Percentiles rank a stretch among this genome's conserved stretches.
Conservation (phyloP, 345 rosid species). For the Brassica cretica region DNA sequence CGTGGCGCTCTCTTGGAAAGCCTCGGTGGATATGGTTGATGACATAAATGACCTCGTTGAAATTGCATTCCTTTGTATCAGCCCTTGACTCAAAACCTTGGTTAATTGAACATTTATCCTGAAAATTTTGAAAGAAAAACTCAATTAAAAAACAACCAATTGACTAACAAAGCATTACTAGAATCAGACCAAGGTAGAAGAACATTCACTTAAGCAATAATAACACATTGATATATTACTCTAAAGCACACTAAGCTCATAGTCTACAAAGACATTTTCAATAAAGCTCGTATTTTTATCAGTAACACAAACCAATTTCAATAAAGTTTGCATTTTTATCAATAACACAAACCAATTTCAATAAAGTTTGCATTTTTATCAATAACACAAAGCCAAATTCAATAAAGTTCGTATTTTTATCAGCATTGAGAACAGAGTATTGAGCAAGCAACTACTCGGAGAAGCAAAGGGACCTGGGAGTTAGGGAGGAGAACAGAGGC, state of each 20-base stretch:
- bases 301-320: no score
- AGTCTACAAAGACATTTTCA: neutral
- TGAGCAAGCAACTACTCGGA: neutral
- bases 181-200: neutral
- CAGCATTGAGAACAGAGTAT: neutral
- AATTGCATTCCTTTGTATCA: slow-evolving; percentile 43
- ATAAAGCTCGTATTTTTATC: neutral
- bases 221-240: neutral
- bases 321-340: no score
- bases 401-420: neutral
- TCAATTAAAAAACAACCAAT: neutral
- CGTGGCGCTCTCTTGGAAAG: slow-evolving; percentile 51
- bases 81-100: slow-evolving; percentile 35
- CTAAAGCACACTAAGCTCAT: neutral
- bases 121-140: slow-evolving; percentile 20
- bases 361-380: no score
- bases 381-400: neutral
- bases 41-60: slow-evolving; percentile 67
- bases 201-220: neutral
- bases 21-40: slow-evolving; percentile 55
- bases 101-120: slow-evolving; percentile 53
- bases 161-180: neutral
- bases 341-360: no score
- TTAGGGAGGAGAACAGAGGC: neutral
- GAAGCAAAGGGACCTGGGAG: neutral